Evolutionary conservation across 352 stramenopile species (phyloP).

Genomic region (Phytopythium mirpurense): DNA sequence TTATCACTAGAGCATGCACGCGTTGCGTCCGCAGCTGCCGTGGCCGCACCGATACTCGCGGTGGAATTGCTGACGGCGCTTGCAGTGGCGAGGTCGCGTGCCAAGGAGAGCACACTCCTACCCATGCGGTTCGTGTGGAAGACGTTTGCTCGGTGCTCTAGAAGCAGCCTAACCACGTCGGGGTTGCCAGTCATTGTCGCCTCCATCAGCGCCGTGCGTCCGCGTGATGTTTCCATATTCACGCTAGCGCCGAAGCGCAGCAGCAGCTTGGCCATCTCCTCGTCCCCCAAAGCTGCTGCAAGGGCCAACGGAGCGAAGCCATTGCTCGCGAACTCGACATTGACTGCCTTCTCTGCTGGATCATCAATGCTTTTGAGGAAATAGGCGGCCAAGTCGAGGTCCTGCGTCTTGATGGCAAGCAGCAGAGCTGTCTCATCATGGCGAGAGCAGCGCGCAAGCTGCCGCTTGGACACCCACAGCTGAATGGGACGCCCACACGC

Average conservation of each 20-base stretch:
- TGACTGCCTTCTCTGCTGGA: conserved; percentile 18
- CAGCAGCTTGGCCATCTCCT: conserved; percentile 46
- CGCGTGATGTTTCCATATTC: conserved; percentile 61
- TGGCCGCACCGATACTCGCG: not conserved
- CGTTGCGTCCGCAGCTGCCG: not conserved
- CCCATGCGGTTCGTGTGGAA: conserved; percentile 60
- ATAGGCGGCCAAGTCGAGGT: conserved; percentile 59
- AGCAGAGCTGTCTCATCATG: conserved; percentile 53
- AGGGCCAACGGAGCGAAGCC: conserved; percentile 60
- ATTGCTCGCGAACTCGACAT: conserved; percentile 55
- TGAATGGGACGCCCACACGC: conserved; percentile 51
- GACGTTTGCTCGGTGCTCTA: conserved; percentile 56
- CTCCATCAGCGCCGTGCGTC: conserved; percentile 58
- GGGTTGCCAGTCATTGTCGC: conserved; percentile 44
- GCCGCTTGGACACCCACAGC: conserved; percentile 38
- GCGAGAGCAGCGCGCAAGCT: conserved; percentile 39
- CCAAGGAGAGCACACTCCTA: conserved; percentile 37
- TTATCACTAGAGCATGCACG: not conserved
- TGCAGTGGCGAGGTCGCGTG: conserved; percentile 17
- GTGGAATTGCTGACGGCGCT: not conserved
- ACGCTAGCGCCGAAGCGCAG: conserved; percentile 65
- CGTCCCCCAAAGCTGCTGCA: conserved; percentile 35
- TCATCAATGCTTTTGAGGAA: conserved; percentile 46
- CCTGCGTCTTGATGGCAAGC: conserved; percentile 52
- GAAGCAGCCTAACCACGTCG: conserved; percentile 46